Conservation (phyloP, 2,329 filamentous ascomycete genomes). For the Calonectria naviculata region DNA sequence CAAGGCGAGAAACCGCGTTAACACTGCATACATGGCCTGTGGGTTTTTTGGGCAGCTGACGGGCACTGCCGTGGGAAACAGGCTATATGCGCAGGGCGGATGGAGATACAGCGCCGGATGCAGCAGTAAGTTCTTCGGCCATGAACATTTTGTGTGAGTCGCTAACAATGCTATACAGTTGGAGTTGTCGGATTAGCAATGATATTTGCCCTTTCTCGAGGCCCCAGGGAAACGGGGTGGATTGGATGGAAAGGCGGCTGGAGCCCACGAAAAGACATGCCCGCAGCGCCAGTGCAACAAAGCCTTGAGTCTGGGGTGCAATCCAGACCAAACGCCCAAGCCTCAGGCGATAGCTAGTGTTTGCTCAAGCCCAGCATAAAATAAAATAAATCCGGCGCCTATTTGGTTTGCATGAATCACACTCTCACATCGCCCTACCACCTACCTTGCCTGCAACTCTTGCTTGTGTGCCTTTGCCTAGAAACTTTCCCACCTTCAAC, state of each 20-base stretch:
- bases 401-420: background rate
- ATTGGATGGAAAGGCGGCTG: slow-evolving; percentile 47
- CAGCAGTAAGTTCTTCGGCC: slow-evolving; percentile 36
- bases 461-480: background rate
- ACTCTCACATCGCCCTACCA: background rate
- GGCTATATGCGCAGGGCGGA: slow-evolving; percentile 61
- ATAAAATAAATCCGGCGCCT: background rate
- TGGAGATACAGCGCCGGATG: slow-evolving; percentile 60
- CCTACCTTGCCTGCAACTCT: background rate
- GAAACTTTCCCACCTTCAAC: background rate
- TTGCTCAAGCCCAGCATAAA: background rate
- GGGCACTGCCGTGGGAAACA: slow-evolving; percentile 71
- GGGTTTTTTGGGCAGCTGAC: slow-evolving; percentile 81
- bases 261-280: slow-evolving; percentile 29
- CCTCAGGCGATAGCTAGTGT: no score
- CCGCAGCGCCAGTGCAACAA: background rate
- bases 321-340: background rate
- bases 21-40: slow-evolving; percentile 84
- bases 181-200: slow-evolving; percentile 39
- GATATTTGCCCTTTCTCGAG: slow-evolving; percentile 42
- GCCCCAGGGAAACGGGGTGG: slow-evolving; percentile 45
- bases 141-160: background rate
- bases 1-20: slow-evolving; percentile 78
- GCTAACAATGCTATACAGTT: slow-evolving; percentile 22
- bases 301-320: slow-evolving; percentile 20